Base-by-base conservation (phyloP, 495 filamentous ascomycete species). In the Peziza echinospora region DNA sequence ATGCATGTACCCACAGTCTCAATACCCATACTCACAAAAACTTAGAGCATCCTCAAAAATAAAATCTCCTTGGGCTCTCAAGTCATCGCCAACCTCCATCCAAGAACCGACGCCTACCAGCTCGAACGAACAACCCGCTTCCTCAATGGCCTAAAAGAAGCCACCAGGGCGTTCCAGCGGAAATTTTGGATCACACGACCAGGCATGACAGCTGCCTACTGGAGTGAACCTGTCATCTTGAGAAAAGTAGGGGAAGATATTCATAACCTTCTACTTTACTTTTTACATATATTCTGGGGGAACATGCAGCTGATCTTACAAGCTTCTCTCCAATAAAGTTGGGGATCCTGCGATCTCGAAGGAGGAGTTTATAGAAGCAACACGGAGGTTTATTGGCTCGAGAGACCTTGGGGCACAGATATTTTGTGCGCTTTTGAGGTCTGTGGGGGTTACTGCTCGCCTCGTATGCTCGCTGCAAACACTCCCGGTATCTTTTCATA, bases 381-480 rank as follows among this genome's bases (percentile, higher is more conserved):
- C 84, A 2, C 65, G 64, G 46, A 66, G 58, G 3, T 60, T 86
- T 24, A 56, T 70, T 52, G 87, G 85, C 5, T 93, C 86, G 37
- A 77, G 84, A 41, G 87, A 97, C 62, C 69, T 89, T 25, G 89
- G 86, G 11, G 78, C 84, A 17, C 85, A 93, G 59, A 60, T 99
- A 3, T 92, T 87, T 48, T 94, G 89, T 62, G 78, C 83, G 6
- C 58, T 94, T 21, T 68, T 99, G 9, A 76, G 89, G 7, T 71
- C 73, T 24, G 72, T 68, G 24, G 84, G 79, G 5, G 74, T 96
- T 2, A 76, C 84, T 50, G 72, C 84, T n/a, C 73, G 89, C 13
- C 70, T 99, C 2, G 81, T 94, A 1, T 96, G 86, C 62, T 99
- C 91, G 7, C 67, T 99, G 10, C 86, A 96, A 54, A 71, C 76